Base-by-base conservation (phyloP, 2,329 filamentous ascomycete genomes). In the Penicillium sp. region DNA sequence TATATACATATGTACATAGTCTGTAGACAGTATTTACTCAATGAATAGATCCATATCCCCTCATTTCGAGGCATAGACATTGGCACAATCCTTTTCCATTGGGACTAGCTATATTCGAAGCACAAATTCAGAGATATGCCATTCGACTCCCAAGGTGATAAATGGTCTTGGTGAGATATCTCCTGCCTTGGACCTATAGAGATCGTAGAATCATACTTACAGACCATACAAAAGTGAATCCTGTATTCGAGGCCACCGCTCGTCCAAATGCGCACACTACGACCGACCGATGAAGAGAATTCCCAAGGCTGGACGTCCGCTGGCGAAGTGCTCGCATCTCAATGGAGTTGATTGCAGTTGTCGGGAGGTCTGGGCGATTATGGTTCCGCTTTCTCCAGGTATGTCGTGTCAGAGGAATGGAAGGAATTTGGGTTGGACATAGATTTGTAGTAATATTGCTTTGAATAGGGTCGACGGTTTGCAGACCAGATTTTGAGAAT, bases 371-470 rank as follows among this genome's bases (percentile, higher is more conserved):
- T 48, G 50, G 50, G 50, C 50, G 1, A 29, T 52, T 16, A 52
- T 48, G 50, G 50, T 52, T 32, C 50, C 44, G 8, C 50, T 52
- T 41, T 29, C 29, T n/a, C 48, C 48, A 48, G 50, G 50, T 52
- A 48, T 21, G 38, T 29, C 15, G 21, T 46, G n/a, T 18, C 32
- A 47, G 18, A n/a, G 16, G 16, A 35, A 37, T 15, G 15, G 15
- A n/a, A 12, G n/a, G 38, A 3, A 13, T 31, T 3, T 23, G 13
- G 3, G 6, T 10, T 23, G 13, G 42, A 16, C 6, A 12, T 45
- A 45, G 13, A 12, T 32, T 21, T 32, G 18, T 46, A 46, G 18
- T 46, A 32, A 46, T 8, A 12, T 46, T 16, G 27, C 10, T 15
- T 31, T 35, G 7, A 13, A 18, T 31, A 52, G 41, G 49, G 4